Evolutionary conservation across 306 rosid species (phyloP).

Genomic region (Prunus persica): Prunus_persica_NCBIv2 NC_034011.1:7488001-7488500

Average conservation of each 20-base stretch:
- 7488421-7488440: background rate
- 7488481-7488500: conserved; percentile 91
- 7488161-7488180: background rate
- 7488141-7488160: background rate
- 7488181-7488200: background rate
- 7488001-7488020: background rate
- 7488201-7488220: background rate
- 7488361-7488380: background rate
- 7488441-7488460: conserved; percentile 33
- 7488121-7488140: background rate
- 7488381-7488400: background rate
- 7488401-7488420: background rate
- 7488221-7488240: background rate
- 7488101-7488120: background rate
- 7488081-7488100: too few species aligned
- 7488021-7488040: background rate
- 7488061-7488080: background rate
- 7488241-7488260: background rate
- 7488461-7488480: conserved; percentile 91
- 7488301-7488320: background rate
- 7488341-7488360: background rate
- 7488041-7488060: background rate
- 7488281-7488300: background rate
- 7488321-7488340: background rate
- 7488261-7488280: background rate